Evolutionary conservation across 2,329 filamentous ascomycete species (phyloP).

Genomic region (Hypomyces perniciosus): DNA sequence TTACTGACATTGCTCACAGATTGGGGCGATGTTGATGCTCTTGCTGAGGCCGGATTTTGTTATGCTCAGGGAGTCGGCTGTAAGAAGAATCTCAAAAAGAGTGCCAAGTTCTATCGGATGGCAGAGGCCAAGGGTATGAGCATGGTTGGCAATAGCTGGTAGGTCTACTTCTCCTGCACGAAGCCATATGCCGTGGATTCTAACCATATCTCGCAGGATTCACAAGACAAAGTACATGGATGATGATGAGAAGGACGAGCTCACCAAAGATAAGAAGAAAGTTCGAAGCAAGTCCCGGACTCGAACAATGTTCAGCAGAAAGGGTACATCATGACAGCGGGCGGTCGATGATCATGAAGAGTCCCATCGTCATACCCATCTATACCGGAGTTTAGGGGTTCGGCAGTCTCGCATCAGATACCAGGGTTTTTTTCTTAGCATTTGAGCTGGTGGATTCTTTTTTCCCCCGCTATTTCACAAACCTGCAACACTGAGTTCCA

Average conservation of each 20-base stretch:
- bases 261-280: slow-evolving; percentile 54
- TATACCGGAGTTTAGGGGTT: slow-evolving; percentile 26
- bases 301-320: slow-evolving; percentile 62
- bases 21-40: slow-evolving; percentile 92
- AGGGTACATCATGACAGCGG: slow-evolving; percentile 19
- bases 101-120: slow-evolving; percentile 81
- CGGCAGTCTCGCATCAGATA: slow-evolving; percentile 18
- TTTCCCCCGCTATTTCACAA: slow-evolving; percentile 4
- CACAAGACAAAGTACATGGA: slow-evolving; percentile 86
- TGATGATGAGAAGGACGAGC: slow-evolving; percentile 48
- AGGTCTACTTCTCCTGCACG: slow-evolving; percentile 33
- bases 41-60: slow-evolving; percentile 92
- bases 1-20: slow-evolving; percentile 37
- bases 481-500: not conserved
- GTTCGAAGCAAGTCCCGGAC: slow-evolving; percentile 69
- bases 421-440: slow-evolving; percentile 13
- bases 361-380: slow-evolving; percentile 25
- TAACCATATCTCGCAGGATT: slow-evolving; percentile 56
- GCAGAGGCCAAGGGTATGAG: slow-evolving; percentile 91
- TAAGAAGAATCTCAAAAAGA: slow-evolving; percentile 94
- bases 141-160: slow-evolving; percentile 99
- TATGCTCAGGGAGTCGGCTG: slow-evolving; percentile 90
- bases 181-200: not conserved
- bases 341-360: slow-evolving; percentile 24
- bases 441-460: slow-evolving; percentile 16